Conservation (phyloP, 2,329 filamentous ascomycete species). For the Penicillium fuscoglaucum region DNA sequence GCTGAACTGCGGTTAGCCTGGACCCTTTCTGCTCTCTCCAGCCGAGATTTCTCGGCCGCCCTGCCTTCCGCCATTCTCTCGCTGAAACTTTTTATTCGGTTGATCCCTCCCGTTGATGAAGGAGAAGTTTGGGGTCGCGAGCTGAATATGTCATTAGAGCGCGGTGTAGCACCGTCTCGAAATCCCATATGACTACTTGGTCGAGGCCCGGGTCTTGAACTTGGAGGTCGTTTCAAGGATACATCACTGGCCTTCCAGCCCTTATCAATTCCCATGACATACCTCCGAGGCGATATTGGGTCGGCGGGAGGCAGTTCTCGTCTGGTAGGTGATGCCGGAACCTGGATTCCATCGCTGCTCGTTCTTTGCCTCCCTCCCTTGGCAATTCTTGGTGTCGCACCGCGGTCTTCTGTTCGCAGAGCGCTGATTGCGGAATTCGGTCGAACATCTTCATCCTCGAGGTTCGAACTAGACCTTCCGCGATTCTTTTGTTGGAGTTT, state of each 20-base stretch:
- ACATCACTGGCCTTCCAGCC: slow-evolving; percentile 77
- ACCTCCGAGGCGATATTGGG: slow-evolving; percentile 73
- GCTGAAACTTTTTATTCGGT: slow-evolving; percentile 67
- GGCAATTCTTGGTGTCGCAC: slow-evolving; percentile 16
- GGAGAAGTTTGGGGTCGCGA: slow-evolving; percentile 30
- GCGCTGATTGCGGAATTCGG: slow-evolving; percentile 30
- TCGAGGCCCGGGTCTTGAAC: slow-evolving; percentile 30
- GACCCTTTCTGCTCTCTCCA: slow-evolving; percentile 40
- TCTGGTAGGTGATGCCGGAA: slow-evolving; percentile 71
- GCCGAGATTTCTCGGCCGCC: slow-evolving; percentile 39
- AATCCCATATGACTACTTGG: slow-evolving; percentile 33
- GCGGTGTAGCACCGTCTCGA: slow-evolving; percentile 30
- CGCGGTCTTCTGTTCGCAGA: slow-evolving; percentile 22
- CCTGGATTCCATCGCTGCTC: slow-evolving; percentile 57
- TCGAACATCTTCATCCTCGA: slow-evolving; percentile 26
- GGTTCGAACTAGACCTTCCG: slow-evolving; percentile 25
- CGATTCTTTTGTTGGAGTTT: slow-evolving; percentile 66
- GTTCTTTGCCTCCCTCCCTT: slow-evolving; percentile 18
- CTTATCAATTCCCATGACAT: slow-evolving; percentile 86
- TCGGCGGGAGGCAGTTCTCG: slow-evolving; percentile 50
- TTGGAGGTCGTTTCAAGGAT: slow-evolving; percentile 71
- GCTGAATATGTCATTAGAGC: slow-evolving; percentile 24
- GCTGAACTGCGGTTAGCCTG: slow-evolving; percentile 44
- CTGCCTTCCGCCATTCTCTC: slow-evolving; percentile 76
- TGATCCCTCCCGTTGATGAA: slow-evolving; percentile 25